These are phyloP conservation scores for Solanum raphanifolium DNA, from an alignment of 257 asterid species.

Conservation along the genomic window DNA sequence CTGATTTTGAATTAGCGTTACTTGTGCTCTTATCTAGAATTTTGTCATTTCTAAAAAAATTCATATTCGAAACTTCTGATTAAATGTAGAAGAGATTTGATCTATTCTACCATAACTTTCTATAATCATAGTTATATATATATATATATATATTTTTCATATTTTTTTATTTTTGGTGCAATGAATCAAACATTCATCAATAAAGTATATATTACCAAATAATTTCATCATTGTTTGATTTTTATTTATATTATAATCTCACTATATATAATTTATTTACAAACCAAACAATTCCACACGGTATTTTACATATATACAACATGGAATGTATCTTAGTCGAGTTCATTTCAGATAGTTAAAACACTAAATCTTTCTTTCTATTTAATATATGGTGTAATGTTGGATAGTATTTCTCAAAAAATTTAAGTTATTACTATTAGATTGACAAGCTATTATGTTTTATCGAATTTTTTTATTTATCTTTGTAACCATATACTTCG, in stretches of 20 bases:
- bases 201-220: too few relatives aligned
- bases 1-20: not conserved
- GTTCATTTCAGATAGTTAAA: not conserved
- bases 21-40: not conserved
- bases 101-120: not conserved
- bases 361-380: not conserved
- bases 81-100: not conserved
- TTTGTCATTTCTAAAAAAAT: not conserved
- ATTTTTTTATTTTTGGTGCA: not conserved
- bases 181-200: not conserved
- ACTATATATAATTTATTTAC: not conserved
- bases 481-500: too few relatives aligned
- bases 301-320: not conserved
- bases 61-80: not conserved
- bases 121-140: not conserved
- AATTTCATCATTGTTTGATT: not conserved
- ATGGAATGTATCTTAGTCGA: not conserved
- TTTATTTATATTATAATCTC: too few relatives aligned
- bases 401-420: too few relatives aligned
- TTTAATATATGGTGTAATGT: too few relatives aligned
- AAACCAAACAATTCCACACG: not conserved
- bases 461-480: too few relatives aligned
- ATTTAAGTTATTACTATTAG: too few relatives aligned
- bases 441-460: too few relatives aligned
- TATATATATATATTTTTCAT: not conserved